phyloP scores from a whole-genome alignment of 345 rosid species.

The Firmiana major region DNA sequence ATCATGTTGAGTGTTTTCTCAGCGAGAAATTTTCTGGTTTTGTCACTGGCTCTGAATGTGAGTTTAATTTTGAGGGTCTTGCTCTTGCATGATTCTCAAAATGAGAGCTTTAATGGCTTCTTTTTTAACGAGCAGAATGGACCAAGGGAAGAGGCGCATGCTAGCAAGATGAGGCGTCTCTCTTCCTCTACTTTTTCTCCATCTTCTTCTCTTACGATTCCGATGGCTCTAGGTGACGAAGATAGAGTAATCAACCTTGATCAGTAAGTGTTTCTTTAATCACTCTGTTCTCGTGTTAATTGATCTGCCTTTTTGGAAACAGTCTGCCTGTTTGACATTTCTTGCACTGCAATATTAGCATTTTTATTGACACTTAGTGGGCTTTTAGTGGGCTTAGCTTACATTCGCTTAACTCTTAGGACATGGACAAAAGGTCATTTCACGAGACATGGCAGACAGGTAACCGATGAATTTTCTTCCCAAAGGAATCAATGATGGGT shows the following conservation, averaged over 20 bases:
- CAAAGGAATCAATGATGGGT: not conserved
- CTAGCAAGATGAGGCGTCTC: conserved; percentile 7
- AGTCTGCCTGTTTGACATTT: not conserved
- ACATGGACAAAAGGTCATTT: not conserved
- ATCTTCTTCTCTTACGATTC: conserved; percentile 3
- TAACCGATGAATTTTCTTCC: not conserved
- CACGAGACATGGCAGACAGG: not conserved
- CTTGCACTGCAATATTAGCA: not conserved
- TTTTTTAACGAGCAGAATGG: conserved; percentile 12
- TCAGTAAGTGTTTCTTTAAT: conserved; percentile 23
- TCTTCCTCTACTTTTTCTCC: conserved; percentile 15
- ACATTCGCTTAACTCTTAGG: not conserved
- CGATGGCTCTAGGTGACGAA: conserved; percentile 27
- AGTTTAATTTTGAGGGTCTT: conserved; percentile 50
- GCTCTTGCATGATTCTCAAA: conserved; percentile 16
- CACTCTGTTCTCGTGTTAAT: not conserved
- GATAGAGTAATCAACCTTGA: conserved; percentile 52
- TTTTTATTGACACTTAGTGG: not conserved
- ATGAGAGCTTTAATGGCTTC: conserved; percentile 7
- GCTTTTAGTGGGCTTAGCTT: too few relatives aligned
- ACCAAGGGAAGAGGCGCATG: not conserved
- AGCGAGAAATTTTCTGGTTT: conserved; percentile 48
- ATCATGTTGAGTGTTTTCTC: conserved; percentile 36
- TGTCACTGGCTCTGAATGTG: conserved; percentile 67
- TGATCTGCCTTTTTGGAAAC: not conserved